phyloP scores from a whole-genome alignment of 106 monocot species.

The Triglochin maritima region DNA sequence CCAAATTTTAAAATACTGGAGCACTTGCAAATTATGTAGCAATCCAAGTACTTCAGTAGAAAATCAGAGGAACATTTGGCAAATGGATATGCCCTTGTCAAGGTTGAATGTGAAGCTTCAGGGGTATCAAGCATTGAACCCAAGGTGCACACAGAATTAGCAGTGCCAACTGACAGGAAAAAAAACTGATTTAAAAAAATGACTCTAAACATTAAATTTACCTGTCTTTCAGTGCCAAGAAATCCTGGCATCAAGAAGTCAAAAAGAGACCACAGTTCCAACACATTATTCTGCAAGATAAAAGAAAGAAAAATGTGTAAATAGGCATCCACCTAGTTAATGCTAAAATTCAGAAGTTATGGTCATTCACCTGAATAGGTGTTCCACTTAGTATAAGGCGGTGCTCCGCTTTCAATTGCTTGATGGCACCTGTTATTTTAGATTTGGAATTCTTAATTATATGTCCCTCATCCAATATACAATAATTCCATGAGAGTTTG shows the following conservation, averaged over 20 bases:
- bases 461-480: slow-evolving; percentile 96
- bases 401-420: slow-evolving; percentile 78
- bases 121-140: too few species aligned
- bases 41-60: too few species aligned
- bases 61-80: too few species aligned
- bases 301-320: neutral
- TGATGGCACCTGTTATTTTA: slow-evolving; percentile 84
- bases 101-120: too few species aligned
- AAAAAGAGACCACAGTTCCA: slow-evolving; percentile 98
- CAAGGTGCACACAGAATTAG: too few species aligned
- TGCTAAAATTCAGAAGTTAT: neutral
- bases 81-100: too few species aligned
- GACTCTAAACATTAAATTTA: slow-evolving; percentile 6
- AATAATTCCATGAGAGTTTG: slow-evolving; percentile 83
- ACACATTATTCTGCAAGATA: slow-evolving; percentile 84
- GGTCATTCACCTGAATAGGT: slow-evolving; percentile 64
- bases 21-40: too few species aligned
- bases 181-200: too few species aligned
- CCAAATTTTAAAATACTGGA: too few species aligned
- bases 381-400: slow-evolving; percentile 99
- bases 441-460: slow-evolving; percentile 95
- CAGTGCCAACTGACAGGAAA: too few species aligned
- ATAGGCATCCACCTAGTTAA: too few species aligned
- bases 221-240: slow-evolving; percentile 96
- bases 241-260: slow-evolving; percentile 99